Percentiles rank a stretch among this genome's conserved stretches.
Conservation (phyloP, 192 early-diverging fungal genomes). For the Radiomyces spectabilis region DNA sequence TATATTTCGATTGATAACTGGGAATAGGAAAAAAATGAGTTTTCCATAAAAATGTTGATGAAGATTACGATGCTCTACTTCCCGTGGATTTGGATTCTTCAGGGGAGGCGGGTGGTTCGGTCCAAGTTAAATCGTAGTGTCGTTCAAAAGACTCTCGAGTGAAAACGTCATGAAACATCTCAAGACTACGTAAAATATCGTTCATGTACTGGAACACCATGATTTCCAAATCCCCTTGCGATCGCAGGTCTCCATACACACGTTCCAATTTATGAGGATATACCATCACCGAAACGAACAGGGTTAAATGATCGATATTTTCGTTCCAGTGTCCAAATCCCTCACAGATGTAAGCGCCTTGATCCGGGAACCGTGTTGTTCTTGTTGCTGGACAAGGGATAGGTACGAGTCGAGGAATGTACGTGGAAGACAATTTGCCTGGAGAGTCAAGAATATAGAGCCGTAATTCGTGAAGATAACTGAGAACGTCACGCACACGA, state of each 20-base stretch:
- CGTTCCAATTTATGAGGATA: neutral
- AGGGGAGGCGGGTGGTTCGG: too few relatives aligned
- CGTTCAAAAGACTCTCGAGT: too few relatives aligned
- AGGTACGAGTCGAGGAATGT: neutral
- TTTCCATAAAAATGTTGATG: too few relatives aligned
- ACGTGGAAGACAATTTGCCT: neutral
- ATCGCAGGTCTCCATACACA: neutral
- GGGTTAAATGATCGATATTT: neutral
- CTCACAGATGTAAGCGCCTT: neutral
- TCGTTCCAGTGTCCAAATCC: neutral
- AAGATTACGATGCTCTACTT: too few relatives aligned
- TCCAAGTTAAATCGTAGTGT: too few relatives aligned
- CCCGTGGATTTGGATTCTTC: too few relatives aligned
- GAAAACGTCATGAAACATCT: too few relatives aligned
- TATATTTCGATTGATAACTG: too few relatives aligned
- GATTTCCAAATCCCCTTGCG: too few relatives aligned
- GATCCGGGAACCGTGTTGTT: neutral
- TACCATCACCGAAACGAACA: neutral
- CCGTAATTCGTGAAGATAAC: neutral
- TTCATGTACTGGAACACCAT: too few relatives aligned
- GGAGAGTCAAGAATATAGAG: neutral
- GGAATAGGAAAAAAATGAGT: too few relatives aligned
- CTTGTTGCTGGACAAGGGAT: neutral
- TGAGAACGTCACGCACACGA: neutral
- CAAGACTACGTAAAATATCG: too few relatives aligned